These are phyloP conservation scores for Populus ilicifolia DNA, from an alignment of 345 rosid species.

Conservation along the genomic window DNA sequence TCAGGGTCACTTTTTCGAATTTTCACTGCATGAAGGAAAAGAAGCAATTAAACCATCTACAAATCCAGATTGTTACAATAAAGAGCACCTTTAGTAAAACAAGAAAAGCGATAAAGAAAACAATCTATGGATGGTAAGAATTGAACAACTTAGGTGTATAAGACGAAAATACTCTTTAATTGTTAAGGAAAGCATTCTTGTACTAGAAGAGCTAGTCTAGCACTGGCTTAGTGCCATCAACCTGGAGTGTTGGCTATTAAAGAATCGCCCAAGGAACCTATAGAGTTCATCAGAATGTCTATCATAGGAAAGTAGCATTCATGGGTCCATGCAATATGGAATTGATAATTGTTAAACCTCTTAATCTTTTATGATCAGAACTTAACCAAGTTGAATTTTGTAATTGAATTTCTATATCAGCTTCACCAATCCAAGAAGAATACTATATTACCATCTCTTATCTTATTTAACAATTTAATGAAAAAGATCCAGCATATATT, in stretches of 20 bases:
- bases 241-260: too few species aligned
- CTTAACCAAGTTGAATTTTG: too few species aligned
- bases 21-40: slow-evolving; percentile 52
- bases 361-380: too few species aligned
- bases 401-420: too few species aligned
- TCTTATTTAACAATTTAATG: not conserved
- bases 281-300: not conserved
- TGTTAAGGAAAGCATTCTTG: too few species aligned
- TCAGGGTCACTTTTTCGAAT: slow-evolving; percentile 27
- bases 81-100: not conserved
- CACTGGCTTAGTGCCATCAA: too few species aligned
- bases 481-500: not conserved
- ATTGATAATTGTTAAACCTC: too few species aligned
- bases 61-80: not conserved
- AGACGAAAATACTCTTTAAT: not conserved
- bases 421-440: too few species aligned
- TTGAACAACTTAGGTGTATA: not conserved
- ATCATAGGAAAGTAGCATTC: too few species aligned
- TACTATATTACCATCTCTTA: not conserved
- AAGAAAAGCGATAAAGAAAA: not conserved
- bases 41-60: not conserved
- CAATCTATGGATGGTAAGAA: not conserved
- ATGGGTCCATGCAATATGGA: too few species aligned
- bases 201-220: too few species aligned
- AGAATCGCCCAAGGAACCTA: not conserved